Evolutionary conservation across 768 basidiomycete genomes (phyloP), one percentile per base, ranked within the genome.

Genomic region (Podaxis sp.): DNA sequence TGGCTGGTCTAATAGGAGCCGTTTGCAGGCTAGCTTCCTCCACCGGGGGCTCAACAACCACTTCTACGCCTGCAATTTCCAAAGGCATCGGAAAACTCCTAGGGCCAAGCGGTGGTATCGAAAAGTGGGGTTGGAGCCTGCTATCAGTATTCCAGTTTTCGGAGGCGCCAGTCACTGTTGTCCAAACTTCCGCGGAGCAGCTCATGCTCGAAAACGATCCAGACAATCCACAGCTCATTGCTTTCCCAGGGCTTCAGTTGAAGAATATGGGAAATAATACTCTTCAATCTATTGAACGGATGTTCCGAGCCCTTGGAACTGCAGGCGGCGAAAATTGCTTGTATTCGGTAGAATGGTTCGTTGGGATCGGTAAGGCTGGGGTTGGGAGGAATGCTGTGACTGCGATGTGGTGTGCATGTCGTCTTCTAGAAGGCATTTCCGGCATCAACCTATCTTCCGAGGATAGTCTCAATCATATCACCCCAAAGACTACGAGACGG

Each of bases 101-200:
- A 1, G 94, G 94, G 3, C 89, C 94, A 0, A 82, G 77, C 0
- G 93, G 94, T 5, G 89, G 91, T 0, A 85, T 97, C 17, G 94
- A 97, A 68, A 88, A 88, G 72, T 98, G 95, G 96, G 92, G 94
- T 3, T 94, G 91, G 89, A 84, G 85, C 53, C 70, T 99, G 3
- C 80, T 98, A 29, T 83, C 85, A 0, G 91, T 90, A n/a, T 75
- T 98, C 41, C 88, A 94, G 66, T 85, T 98, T 61, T 75, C 72
- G 2, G 78, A 79, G 65, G 89, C 82, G n/a, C 73, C 78, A 7
- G 72, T 85, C 55, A 73, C 77, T 5, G 70, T 83, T 11, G 78
- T 83, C 13, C 75, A 77, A 59, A 74, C 79, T 2, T 80, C 86
- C 3, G 72, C 78, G 2, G 82, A 81, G 0, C 85, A 82, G 59